phyloP scores from a whole-genome alignment of 306 rosid species.

The Dalbergia oliveri region DNA sequence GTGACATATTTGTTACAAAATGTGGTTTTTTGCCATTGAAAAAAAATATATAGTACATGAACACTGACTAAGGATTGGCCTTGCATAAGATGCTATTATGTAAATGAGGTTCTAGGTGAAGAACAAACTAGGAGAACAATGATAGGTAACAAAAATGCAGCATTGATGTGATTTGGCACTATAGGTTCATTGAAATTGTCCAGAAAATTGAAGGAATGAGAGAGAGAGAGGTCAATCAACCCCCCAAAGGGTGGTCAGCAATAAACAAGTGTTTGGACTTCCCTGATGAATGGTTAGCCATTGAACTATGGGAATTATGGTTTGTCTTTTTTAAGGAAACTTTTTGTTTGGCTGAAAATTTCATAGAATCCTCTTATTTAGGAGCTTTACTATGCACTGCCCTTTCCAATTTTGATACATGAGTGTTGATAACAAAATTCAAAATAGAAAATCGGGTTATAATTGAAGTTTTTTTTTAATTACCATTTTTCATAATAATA shows the following conservation, averaged over 20 bases:
- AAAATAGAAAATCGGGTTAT: not conserved
- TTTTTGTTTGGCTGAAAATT: conserved; percentile 50
- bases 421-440: too few species aligned
- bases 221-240: conserved; percentile 49
- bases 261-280: conserved; percentile 47
- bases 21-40: not conserved
- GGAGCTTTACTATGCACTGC: conserved; percentile 45
- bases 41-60: not conserved
- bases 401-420: conserved; percentile 13
- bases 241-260: conserved; percentile 39
- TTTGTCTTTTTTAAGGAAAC: conserved; percentile 55
- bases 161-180: conserved; percentile 32
- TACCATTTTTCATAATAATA: too few species aligned
- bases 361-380: conserved; percentile 66
- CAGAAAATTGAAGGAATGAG: conserved; percentile 43
- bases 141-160: not conserved
- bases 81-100: not conserved
- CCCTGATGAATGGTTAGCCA: conserved; percentile 42
- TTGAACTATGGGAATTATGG: conserved; percentile 43
- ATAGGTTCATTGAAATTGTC: conserved; percentile 24
- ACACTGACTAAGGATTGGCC: not conserved
- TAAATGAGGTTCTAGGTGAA: not conserved
- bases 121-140: conserved; percentile 19
- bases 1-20: conserved; percentile 14
- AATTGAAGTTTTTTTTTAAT: not conserved